These are phyloP conservation scores for Gossypium schwendimanii DNA, from an alignment of 441 rosid genomes.

Conservation along the genomic window DNA sequence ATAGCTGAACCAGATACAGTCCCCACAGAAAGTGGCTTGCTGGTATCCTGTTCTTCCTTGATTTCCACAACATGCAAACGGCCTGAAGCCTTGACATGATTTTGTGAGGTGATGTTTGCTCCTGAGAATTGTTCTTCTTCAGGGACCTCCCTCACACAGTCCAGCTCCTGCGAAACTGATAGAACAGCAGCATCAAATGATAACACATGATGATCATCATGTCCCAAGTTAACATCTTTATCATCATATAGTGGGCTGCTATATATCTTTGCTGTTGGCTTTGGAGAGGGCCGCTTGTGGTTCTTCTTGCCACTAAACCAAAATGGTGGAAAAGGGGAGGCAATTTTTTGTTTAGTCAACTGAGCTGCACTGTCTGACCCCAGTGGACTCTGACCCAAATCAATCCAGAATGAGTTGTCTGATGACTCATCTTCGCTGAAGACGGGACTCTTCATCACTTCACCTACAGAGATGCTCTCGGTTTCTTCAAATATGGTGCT, in stretches of 20 bases:
- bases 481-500: slow-evolving; percentile 4
- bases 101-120: slow-evolving; percentile 15
- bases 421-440: background rate
- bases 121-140: slow-evolving; percentile 37
- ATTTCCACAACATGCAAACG: slow-evolving; percentile 43
- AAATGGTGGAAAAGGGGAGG: background rate
- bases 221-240: background rate
- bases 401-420: background rate
- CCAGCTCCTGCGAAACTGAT: slow-evolving; percentile 69
- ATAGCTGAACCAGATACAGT: slow-evolving; percentile 17
- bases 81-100: slow-evolving; percentile 24
- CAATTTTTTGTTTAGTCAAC: background rate
- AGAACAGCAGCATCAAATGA: slow-evolving; percentile 93
- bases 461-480: background rate
- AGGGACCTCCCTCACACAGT: slow-evolving; percentile 45
- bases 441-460: background rate
- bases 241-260: background rate
- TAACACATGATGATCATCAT: slow-evolving; percentile 29
- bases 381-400: background rate
- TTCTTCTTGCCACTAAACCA: background rate
- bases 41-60: slow-evolving; percentile 50
- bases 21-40: slow-evolving; percentile 17
- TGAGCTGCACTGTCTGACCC: background rate
- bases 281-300: slow-evolving; percentile 35
- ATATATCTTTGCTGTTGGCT: slow-evolving; percentile 44